phyloP scores from a whole-genome alignment of 2,329 filamentous ascomycete species.

The Zymoseptoria tritici region DNA sequence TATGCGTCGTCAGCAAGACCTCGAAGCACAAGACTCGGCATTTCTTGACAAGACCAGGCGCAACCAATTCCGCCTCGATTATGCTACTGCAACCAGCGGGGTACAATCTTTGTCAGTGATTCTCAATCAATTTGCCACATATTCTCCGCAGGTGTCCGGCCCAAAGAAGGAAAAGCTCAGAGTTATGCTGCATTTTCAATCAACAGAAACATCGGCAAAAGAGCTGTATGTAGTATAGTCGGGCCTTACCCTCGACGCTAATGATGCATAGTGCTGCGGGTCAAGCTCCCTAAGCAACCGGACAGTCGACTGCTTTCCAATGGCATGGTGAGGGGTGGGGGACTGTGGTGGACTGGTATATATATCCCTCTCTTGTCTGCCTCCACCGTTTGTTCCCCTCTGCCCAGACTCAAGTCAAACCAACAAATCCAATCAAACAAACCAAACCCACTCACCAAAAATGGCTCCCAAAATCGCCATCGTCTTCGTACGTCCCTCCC shows the following conservation, averaged over 20 bases:
- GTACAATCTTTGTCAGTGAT: no score
- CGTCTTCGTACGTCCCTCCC: constrained; percentile 61
- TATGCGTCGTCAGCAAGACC: not conserved
- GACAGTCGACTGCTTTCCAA: not conserved
- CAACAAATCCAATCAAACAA: not conserved
- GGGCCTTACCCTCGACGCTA: not conserved
- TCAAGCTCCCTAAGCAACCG: no score
- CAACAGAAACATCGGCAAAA: not conserved
- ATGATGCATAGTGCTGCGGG: not conserved
- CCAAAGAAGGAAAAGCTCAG: not conserved
- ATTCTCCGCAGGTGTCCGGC: not conserved
- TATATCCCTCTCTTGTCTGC: not conserved
- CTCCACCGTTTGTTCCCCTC: not conserved
- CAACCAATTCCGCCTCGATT: no score
- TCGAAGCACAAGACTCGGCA: no score
- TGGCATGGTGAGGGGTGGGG: not conserved
- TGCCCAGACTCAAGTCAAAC: not conserved
- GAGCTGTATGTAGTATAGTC: not conserved
- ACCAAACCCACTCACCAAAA: constrained; percentile 21
- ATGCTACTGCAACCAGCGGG: no score
- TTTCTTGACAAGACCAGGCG: no score
- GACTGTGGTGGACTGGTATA: not conserved
- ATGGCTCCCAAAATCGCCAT: constrained; percentile 93
- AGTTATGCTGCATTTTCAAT: not conserved
- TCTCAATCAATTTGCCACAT: not conserved